phyloP scores from a whole-genome alignment of 1,284 basidiomycete species.

The Cystobasidium slooffiae region DNA sequence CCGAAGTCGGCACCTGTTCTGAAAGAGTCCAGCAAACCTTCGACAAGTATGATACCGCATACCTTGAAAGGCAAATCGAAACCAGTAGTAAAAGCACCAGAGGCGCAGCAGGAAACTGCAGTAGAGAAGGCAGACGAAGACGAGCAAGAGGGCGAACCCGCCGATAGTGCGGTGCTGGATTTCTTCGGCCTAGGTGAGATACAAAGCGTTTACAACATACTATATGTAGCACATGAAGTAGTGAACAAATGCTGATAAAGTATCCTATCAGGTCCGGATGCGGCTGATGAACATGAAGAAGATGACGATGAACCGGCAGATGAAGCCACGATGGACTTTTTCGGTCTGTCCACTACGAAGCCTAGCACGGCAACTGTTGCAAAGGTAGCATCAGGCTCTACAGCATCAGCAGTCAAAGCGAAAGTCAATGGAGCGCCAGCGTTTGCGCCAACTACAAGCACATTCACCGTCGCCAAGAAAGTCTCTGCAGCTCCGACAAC shows the following conservation, averaged over 20 bases:
- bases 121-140: background rate
- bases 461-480: conserved; percentile 8
- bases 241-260: background rate
- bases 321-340: conserved; percentile 22
- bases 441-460: background rate
- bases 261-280: background rate
- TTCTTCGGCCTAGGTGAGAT: conserved; percentile 41
- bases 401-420: background rate
- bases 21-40: conserved; percentile 11
- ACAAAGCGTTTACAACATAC: background rate
- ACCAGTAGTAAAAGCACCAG: background rate
- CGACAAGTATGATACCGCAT: conserved; percentile 30
- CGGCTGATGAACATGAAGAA: conserved; percentile 7
- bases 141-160: conserved; percentile 2
- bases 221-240: background rate
- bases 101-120: background rate
- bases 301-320: conserved; percentile 24
- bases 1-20: conserved; percentile 4
- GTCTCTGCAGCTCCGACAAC: conserved; percentile 42
- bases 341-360: conserved; percentile 23
- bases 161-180: conserved; percentile 32
- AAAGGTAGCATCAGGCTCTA: background rate
- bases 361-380: conserved; percentile 1
- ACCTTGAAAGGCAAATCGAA: conserved; percentile 31
- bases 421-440: background rate